Evolutionary conservation across 805 yeast species (phyloP).

Genomic region (Candida loeiensis): DNA sequence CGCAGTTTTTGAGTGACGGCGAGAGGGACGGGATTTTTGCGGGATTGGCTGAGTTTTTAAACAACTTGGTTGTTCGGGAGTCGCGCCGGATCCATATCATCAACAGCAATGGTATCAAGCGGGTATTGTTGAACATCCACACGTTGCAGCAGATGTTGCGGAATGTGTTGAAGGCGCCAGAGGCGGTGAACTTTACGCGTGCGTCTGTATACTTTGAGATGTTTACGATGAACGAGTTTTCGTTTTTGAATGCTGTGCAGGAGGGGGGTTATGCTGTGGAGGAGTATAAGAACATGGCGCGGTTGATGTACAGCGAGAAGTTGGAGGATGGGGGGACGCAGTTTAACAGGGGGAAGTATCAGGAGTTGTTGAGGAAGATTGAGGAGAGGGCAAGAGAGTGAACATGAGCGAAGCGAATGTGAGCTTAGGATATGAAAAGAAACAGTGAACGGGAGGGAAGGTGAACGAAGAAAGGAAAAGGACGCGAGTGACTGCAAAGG

Average conservation of each 20-base stretch:
- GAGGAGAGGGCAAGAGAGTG: constrained; percentile 4
- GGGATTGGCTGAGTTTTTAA: constrained; percentile 53
- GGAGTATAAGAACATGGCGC: constrained; percentile 49
- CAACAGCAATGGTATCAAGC: constrained; percentile 57
- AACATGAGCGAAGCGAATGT: no score
- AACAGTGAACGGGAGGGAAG: neutral
- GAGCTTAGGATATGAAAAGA: no score
- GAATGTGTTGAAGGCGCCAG: constrained; percentile 50
- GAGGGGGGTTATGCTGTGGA: constrained; percentile 35
- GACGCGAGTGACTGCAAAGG: no score
- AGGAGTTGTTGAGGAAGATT: constrained; percentile 31
- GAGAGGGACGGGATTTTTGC: constrained; percentile 30
- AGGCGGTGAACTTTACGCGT: constrained; percentile 49
- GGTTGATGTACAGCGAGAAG: constrained; percentile 50
- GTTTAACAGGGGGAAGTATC: constrained; percentile 37
- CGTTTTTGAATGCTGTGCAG: constrained; percentile 41
- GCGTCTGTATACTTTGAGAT: constrained; percentile 56
- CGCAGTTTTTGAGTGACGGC: constrained; percentile 27
- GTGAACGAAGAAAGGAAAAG: neutral
- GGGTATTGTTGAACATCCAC: constrained; percentile 56
- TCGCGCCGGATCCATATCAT: constrained; percentile 48
- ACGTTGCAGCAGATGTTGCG: constrained; percentile 69
- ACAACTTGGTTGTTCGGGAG: constrained; percentile 49
- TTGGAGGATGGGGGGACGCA: constrained; percentile 38
- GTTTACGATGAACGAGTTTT: constrained; percentile 48